Conservation (phyloP, 352 stramenopile genomes). For the Pythium aphanidermatum region DNA sequence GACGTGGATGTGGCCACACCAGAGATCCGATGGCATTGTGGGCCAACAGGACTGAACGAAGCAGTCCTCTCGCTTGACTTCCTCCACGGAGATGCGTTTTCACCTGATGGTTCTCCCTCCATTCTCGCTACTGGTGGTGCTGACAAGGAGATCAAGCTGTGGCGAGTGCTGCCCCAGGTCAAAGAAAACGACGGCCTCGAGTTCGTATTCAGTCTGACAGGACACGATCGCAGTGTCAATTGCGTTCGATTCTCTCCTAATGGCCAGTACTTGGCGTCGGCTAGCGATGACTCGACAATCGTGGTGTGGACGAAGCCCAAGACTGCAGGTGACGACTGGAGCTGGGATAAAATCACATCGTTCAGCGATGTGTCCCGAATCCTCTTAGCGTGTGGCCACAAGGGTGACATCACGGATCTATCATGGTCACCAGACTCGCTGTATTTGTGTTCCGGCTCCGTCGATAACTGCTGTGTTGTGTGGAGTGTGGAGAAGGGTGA, state of each 20-base stretch:
- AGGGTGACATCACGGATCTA: slow-evolving; percentile 90
- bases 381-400: slow-evolving; percentile 75
- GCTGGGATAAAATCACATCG: slow-evolving; percentile 70
- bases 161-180: slow-evolving; percentile 42
- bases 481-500: slow-evolving; percentile 80
- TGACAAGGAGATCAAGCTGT: slow-evolving; percentile 88
- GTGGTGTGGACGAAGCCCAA: slow-evolving; percentile 82
- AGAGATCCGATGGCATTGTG: slow-evolving; percentile 85
- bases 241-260: slow-evolving; percentile 90
- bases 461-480: slow-evolving; percentile 91
- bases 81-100: slow-evolving; percentile 22
- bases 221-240: slow-evolving; percentile 88
- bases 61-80: slow-evolving; percentile 82
- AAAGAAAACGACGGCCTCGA: slow-evolving; percentile 37
- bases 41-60: slow-evolving; percentile 84
- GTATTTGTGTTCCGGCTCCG: slow-evolving; percentile 87
- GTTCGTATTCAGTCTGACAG: slow-evolving; percentile 81
- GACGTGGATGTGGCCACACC: slow-evolving; percentile 59
- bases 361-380: slow-evolving; percentile 75
- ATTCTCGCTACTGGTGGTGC: slow-evolving; percentile 78
- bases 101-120: background rate
- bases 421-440: slow-evolving; percentile 90
- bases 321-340: slow-evolving; percentile 55
- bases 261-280: slow-evolving; percentile 76
- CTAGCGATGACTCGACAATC: slow-evolving; percentile 87